Percentiles rank a stretch among this genome's conserved stretches.
Evolutionary conservation across 495 filamentous ascomycete species (phyloP).

Genomic region (Lindgomyces ingoldianus): DNA sequence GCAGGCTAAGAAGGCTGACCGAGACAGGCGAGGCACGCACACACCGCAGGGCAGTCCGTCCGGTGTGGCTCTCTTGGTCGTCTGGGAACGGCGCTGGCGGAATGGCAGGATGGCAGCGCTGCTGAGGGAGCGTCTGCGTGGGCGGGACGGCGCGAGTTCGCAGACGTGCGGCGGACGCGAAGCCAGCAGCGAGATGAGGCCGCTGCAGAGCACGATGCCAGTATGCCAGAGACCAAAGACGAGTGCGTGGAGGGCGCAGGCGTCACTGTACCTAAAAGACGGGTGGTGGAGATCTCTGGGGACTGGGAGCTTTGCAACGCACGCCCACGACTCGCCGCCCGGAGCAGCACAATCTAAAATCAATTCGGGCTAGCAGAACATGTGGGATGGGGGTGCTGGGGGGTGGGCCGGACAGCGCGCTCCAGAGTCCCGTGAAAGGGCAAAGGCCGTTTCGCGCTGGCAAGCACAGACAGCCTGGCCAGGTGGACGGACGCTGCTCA

Average conservation of each 20-base stretch:
- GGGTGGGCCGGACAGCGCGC: conserved; percentile 24
- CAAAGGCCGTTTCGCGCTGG: conserved; percentile 31
- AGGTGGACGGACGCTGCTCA: neutral
- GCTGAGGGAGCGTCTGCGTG: conserved; percentile 28
- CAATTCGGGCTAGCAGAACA: conserved; percentile 34
- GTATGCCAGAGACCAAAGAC: conserved; percentile 6
- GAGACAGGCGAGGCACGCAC: conserved; percentile 34
- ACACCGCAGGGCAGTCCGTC: conserved; percentile 26
- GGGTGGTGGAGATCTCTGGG: conserved; percentile 39
- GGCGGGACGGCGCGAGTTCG: conserved; percentile 41
- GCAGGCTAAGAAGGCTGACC: conserved; percentile 39
- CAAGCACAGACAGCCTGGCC: conserved; percentile 11
- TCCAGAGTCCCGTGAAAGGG: conserved; percentile 29
- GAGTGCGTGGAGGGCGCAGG: conserved; percentile 4
- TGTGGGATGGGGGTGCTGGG: conserved; percentile 20
- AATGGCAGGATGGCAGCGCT: neutral
- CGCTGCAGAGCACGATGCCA: conserved; percentile 23
- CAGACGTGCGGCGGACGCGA: conserved; percentile 8
- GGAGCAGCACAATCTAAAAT: conserved; percentile 38
- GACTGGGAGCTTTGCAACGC: conserved; percentile 22
- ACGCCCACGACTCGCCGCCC: conserved; percentile 29
- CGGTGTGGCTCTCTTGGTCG: neutral
- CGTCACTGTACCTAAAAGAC: conserved; percentile 31
- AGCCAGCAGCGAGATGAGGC: conserved; percentile 10
- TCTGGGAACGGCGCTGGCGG: neutral